Evolutionary conservation across 169 alveolate genomes (phyloP), one percentile per base, ranked within the genome.

Genomic region (Miamiensis avidus): DNA sequence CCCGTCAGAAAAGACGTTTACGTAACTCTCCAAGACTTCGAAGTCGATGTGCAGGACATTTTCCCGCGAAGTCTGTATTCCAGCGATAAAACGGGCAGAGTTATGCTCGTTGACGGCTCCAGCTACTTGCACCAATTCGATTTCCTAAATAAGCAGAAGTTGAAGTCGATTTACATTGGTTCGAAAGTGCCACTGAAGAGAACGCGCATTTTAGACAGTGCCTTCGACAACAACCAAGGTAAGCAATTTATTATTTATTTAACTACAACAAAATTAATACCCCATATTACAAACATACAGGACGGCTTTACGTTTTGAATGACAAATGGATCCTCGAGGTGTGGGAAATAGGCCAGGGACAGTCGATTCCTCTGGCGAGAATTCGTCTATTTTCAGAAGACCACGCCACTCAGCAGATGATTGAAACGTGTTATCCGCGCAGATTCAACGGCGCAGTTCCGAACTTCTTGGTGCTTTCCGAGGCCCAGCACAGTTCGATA

Each of bases 1-100:
- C 93, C 93, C 0, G 93, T 86, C 28, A 82, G 75, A 0, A 89
- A 89, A 75, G 88, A 86, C 65, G 84, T 89, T 0, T 89, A 34
- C 75, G 87, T 90, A 1, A 31, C 79, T 65, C 31, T 85, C 16
- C 72, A 89, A 65, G 93, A 89, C n/a, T 86, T 86, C 74, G 76
- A 85, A 73, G 74, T 79, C n/a, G 88, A 89, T 81, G 88, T 76
- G 25, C 28, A 72, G 64, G 93, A 90, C 15, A 88, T 89, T 1
- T 81, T 81, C 29, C 93, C 93, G n/a, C 81, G 86, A 31, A 75
- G 89, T 34, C 69, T 89, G 11, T 76, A 84, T 31, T 78, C 89
- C 0, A 64, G 88, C 16, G 82, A 86, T 31, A 75, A 78, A 32
- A 65, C 88, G 27, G 93, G 91, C 1, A n/a, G 85, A 83, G 65